Base-by-base conservation (phyloP, 2,329 filamentous ascomycete genomes). In the Cadophora gregata region DNA sequence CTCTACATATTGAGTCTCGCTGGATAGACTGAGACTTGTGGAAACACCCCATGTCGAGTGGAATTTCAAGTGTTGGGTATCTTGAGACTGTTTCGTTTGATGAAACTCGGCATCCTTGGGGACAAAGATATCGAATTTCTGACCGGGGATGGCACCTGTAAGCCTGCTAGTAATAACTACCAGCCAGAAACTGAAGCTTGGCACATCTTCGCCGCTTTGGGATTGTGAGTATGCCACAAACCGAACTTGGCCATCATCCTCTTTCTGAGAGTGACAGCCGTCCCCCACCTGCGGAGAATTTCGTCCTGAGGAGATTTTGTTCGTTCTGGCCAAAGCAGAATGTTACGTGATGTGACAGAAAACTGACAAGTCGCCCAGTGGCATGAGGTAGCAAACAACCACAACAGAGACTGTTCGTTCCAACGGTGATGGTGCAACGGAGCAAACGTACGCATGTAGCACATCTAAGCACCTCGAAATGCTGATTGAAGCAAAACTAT, bases 351-450 rank as follows among this genome's bases (percentile, higher is more conserved):
- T 68, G 62, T 73, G 73, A 74, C 73, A 75, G 68, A 67, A 69
- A 68, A 71, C 50, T 63, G 65, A 70, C 31, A 51, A 38, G 47
- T 45, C 59, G 62, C 63, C 16, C 69, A 62, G 65, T 69, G 63
- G 63, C 64, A 72, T 69, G 68, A 69, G 33, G 64, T 42, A 74
- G 68, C 70, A 74, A 75, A 74, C 73, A 75, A 62, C 67, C 48
- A 47, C 65, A 67, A 42, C 65, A 67, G 69, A 72, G 67, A 61
- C 64, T 66, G 65, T 51, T 24, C 47, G 29, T n/a, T 48, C 62
- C 48, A 73, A 74, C 67, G 64, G 69, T 45, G 45, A 67, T 68
- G 61, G 70, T 72, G 60, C 63, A 68, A 74, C 70, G 59, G 25
- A 69, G 59, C 70, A 72, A 70, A 73, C 68, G 65, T 70, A 71